Evolutionary conservation across 345 rosid genomes (phyloP).

Genomic region (Rhodamnia argentea): DNA sequence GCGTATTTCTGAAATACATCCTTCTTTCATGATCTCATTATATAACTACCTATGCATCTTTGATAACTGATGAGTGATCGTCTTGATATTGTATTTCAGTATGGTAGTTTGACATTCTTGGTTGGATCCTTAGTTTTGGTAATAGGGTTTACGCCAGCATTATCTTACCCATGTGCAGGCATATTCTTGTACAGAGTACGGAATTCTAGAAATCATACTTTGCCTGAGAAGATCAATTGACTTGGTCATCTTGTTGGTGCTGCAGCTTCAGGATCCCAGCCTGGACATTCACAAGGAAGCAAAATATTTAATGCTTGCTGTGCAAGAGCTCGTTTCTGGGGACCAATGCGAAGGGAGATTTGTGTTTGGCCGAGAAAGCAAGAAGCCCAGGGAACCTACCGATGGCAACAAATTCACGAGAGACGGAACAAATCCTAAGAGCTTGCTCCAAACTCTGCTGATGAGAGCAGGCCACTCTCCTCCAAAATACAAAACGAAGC

Average conservation of each 20-base stretch:
- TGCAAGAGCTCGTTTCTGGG: constrained; percentile 84
- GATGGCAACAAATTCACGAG: constrained; percentile 45
- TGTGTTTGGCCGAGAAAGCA: constrained; percentile 83
- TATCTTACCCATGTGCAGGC: background rate
- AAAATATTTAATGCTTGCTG: constrained; percentile 79
- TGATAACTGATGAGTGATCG: background rate
- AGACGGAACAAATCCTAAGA: constrained; percentile 93
- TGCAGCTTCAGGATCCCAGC: constrained; percentile 72
- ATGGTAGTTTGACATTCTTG: background rate
- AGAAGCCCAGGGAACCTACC: constrained; percentile 35
- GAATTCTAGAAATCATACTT: background rate
- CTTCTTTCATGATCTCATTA: background rate
- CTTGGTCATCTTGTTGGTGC: background rate
- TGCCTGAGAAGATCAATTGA: background rate
- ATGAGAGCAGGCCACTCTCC: constrained; percentile 98
- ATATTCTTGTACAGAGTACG: background rate
- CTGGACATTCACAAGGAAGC: constrained; percentile 83
- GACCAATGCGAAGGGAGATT: constrained; percentile 97
- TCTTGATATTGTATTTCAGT: background rate
- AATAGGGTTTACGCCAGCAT: background rate
- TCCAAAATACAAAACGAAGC: constrained; percentile 93
- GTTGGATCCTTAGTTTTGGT: background rate
- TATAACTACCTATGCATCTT: background rate
- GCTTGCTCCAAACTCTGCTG: constrained; percentile 82
- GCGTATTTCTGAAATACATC: background rate